Conservation (phyloP, 495 filamentous ascomycete genomes). For the Podospora anserina region DNA sequence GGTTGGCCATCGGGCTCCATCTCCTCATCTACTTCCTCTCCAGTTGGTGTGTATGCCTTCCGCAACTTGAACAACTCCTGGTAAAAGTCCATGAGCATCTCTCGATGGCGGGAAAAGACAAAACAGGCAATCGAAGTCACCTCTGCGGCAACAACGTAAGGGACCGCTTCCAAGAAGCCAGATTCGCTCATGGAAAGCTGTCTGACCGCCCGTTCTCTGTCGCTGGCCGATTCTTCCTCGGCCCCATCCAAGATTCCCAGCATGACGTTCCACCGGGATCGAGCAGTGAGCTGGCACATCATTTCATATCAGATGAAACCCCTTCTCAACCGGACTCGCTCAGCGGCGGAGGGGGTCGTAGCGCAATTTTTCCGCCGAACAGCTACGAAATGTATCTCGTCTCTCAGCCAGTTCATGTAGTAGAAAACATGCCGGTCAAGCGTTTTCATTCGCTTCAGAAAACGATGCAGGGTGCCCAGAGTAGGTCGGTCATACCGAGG, state of each 20-base stretch:
- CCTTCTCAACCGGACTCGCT: neutral
- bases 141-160: neutral
- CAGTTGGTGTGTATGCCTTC: neutral
- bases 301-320: neutral
- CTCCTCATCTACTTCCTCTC: neutral
- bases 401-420: too few relatives aligned
- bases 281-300: neutral
- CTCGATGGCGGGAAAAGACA: neutral
- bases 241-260: neutral
- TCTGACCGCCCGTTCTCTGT: neutral
- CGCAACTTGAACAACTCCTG: neutral
- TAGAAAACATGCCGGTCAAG: too few relatives aligned
- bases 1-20: neutral
- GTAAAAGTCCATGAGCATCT: neutral
- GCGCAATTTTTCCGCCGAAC: neutral
- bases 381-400: neutral
- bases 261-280: neutral
- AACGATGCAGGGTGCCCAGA: too few relatives aligned
- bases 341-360: neutral
- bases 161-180: neutral
- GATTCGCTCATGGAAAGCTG: neutral
- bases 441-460: too few relatives aligned
- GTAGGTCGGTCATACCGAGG: too few relatives aligned
- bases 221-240: neutral
- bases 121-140: neutral